Evolutionary conservation across 2,329 filamentous ascomycete genomes (phyloP), one percentile per base, ranked within the genome.

Genomic region (Exophiala mesophila): DNA sequence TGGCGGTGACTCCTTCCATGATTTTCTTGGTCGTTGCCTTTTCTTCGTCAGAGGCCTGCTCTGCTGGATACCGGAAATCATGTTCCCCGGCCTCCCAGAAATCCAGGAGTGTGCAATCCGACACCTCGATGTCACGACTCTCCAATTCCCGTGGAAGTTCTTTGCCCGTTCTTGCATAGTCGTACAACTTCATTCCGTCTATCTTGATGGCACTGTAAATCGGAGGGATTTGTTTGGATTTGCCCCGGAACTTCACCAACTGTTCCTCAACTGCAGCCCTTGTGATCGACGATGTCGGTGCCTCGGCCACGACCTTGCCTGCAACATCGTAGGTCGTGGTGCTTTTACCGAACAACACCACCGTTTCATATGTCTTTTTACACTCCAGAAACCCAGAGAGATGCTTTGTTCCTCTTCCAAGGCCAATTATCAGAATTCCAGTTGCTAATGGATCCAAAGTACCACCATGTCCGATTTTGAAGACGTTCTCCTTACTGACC

Each of bases 401-500:
- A 10, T 76, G 70, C 65, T 97, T 98, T 41, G 92, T 98, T 28
- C 87, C 92, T 45, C 77, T 80, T 24, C 90, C 92, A 39, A 96
- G 74, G 42, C 90, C 92, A 5, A 92, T 73, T 50, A 97, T 88
- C 36, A 98, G 76, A 17, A 98, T 86, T 33, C 92, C 92, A 1
- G 89, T 95, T 6, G 92, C 92, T 57, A 96, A 76, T 18, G 92
- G 92, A 60, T 98, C 92, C 13, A 98, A 76, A 2, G 92, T 98
- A 31, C 92, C 92, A 47, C 92, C 92, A 67, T 98, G 92, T 23
- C 92, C 92, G 59, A 97, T 85, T 71, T 97, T 98, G 55, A 97
- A 80, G 75, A 47, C 82, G 76, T 54, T 74, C 72, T 54, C 74
- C 74, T 60, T 83, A 78, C 44, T 71, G 69, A 44, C 74, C 70